phyloP scores from a whole-genome alignment of 768 basidiomycete species.

The Mycena kentingensis region DNA sequence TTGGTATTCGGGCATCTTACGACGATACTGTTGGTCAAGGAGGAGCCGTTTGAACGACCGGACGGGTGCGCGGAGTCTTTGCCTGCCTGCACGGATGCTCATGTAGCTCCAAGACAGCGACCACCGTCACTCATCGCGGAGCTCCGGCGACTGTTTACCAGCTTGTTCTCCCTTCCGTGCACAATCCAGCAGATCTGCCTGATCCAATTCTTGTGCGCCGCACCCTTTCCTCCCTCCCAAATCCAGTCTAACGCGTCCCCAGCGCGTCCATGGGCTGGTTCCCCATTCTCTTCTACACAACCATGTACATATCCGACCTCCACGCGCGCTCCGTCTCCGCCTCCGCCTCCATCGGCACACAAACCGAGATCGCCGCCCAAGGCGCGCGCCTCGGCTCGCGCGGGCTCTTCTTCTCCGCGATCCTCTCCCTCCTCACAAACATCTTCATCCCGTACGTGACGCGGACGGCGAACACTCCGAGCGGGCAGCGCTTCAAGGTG shows the following conservation, averaged over 20 bases:
- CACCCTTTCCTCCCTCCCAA: neutral
- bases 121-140: slow-evolving; percentile 41
- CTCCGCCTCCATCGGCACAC: no score
- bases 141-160: slow-evolving; percentile 69
- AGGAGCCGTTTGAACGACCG: slow-evolving; percentile 62
- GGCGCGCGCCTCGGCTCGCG: no score
- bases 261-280: slow-evolving; percentile 93
- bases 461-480: slow-evolving; percentile 35
- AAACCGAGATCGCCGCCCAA: no score
- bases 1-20: slow-evolving; percentile 66
- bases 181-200: slow-evolving; percentile 80
- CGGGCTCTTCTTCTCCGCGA: slow-evolving; percentile 76
- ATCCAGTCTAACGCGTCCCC: neutral
- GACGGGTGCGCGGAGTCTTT: slow-evolving; percentile 13
- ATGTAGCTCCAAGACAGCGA: slow-evolving; percentile 27
- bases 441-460: slow-evolving; percentile 65
- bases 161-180: slow-evolving; percentile 66
- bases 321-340: no score
- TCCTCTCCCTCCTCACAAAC: slow-evolving; percentile 68
- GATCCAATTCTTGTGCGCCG: slow-evolving; percentile 72
- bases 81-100: neutral
- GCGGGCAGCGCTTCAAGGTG: no score
- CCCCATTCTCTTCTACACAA: slow-evolving; percentile 88
- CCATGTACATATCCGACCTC: no score
- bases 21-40: slow-evolving; percentile 64